These are phyloP conservation scores for Fusarium incarnatum DNA, from an alignment of 2,329 filamentous ascomycete species.

Conservation along the genomic window DNA sequence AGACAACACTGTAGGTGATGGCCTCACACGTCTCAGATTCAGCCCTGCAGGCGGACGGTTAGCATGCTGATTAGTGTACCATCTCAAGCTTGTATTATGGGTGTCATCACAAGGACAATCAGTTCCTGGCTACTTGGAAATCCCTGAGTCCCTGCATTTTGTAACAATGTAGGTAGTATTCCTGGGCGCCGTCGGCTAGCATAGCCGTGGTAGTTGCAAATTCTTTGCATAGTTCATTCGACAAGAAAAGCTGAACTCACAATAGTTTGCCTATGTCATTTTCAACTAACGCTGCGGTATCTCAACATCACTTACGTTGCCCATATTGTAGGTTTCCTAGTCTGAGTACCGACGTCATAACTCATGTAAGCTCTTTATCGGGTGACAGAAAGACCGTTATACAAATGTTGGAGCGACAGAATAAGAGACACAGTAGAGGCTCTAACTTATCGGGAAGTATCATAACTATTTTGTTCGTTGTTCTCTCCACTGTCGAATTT, in stretches of 20 bases:
- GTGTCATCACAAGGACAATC: conserved; percentile 24
- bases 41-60: conserved; percentile 25
- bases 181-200: not conserved
- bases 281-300: not conserved
- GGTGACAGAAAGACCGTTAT: not conserved
- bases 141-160: conserved; percentile 39
- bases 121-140: conserved; percentile 19
- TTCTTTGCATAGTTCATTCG: not conserved
- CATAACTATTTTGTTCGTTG: not conserved
- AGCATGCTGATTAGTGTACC: conserved; percentile 31
- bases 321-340: not conserved
- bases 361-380: not conserved
- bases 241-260: not conserved
- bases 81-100: conserved; percentile 6
- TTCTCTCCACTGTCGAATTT: not conserved
- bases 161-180: not conserved
- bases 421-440: not conserved
- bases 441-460: not conserved
- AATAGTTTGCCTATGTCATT: not conserved
- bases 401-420: not conserved
- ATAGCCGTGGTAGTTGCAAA: not conserved
- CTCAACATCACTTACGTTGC: not conserved
- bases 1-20: conserved; percentile 21
- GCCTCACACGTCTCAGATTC: conserved; percentile 40
- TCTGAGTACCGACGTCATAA: not conserved